These are phyloP conservation scores for Cercospora sojina DNA, from an alignment of 2,329 filamentous ascomycete species.

Conservation along the genomic window DNA sequence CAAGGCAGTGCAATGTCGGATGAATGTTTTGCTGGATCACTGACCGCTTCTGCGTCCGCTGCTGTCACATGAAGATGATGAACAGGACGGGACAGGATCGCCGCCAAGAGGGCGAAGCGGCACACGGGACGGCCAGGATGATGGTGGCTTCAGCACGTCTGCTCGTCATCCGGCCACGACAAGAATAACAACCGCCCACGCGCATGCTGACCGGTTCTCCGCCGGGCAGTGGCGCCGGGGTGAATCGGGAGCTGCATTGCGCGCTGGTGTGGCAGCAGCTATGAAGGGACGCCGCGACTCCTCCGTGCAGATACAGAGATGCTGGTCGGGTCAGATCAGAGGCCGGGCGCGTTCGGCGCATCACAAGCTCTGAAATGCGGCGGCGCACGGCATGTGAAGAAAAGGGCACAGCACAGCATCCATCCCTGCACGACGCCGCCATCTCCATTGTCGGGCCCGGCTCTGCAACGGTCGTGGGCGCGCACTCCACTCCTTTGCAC, in stretches of 20 bases:
- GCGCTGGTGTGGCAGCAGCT: not conserved
- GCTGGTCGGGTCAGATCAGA: not conserved
- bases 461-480: not conserved
- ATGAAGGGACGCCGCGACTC: not conserved
- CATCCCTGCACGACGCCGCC: not conserved
- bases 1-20: not conserved
- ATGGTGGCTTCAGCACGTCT: not conserved
- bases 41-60: not conserved
- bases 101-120: not conserved
- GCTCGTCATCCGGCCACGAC: not conserved
- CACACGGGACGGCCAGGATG: not conserved
- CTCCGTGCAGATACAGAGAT: not conserved
- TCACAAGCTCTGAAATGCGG: not conserved
- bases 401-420: not conserved
- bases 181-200: not conserved
- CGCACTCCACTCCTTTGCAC: not conserved
- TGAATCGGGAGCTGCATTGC: not conserved
- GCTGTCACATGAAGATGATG: constrained; percentile 7
- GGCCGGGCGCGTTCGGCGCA: not conserved
- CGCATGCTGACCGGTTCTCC: not conserved
- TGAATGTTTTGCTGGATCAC: not conserved
- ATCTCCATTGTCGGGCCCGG: not conserved
- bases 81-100: not conserved
- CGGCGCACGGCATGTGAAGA: not conserved
- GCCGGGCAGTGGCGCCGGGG: not conserved